These are phyloP conservation scores for Liriodendron chinense DNA, from an alignment of 164 flowering plant genomes.

Conservation along the genomic window DNA sequence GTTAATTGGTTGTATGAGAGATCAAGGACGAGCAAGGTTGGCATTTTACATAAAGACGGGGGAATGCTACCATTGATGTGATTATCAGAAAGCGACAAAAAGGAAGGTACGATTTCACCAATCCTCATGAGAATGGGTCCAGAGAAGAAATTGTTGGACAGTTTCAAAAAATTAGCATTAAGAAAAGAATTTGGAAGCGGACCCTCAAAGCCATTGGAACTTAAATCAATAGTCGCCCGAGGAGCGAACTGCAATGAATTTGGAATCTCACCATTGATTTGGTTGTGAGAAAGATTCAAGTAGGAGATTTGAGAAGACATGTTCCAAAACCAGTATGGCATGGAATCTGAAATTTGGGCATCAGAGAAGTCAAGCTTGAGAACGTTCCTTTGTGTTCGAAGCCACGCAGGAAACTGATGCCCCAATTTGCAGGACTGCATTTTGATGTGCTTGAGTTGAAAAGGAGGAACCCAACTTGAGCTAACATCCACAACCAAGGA, in stretches of 20 bases:
- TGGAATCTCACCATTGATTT: constrained; percentile 3
- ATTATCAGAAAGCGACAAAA: constrained; percentile 10
- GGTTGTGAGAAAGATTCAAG: constrained; percentile 10
- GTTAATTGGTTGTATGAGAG: constrained; percentile 6
- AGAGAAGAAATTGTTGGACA: constrained; percentile 4
- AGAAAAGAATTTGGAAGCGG: constrained; percentile 1
- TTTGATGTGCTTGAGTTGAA: neutral
- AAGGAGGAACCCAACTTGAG: constrained; percentile 16
- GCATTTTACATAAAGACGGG: constrained; percentile 5
- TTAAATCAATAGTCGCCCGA: neutral
- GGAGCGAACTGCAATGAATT: neutral
- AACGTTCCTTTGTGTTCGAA: constrained; percentile 3
- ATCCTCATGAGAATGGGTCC: constrained; percentile 1
- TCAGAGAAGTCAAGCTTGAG: neutral
- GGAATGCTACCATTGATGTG: constrained; percentile 14
- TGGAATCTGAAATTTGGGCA: constrained; percentile 1
- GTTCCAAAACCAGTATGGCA: constrained; percentile 20
- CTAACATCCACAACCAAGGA: neutral
- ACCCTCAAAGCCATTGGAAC: constrained; percentile 3
- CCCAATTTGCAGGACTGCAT: neutral
- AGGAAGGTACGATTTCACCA: neutral
- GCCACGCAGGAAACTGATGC: constrained; percentile 16
- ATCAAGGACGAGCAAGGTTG: neutral
- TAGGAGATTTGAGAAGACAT: neutral
- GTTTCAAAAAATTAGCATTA: neutral